A percentile compares a stretch with the other conserved stretches of the same genome.
Conservation (phyloP, 306 rosid species). For the Prunus davidiana region DNA sequence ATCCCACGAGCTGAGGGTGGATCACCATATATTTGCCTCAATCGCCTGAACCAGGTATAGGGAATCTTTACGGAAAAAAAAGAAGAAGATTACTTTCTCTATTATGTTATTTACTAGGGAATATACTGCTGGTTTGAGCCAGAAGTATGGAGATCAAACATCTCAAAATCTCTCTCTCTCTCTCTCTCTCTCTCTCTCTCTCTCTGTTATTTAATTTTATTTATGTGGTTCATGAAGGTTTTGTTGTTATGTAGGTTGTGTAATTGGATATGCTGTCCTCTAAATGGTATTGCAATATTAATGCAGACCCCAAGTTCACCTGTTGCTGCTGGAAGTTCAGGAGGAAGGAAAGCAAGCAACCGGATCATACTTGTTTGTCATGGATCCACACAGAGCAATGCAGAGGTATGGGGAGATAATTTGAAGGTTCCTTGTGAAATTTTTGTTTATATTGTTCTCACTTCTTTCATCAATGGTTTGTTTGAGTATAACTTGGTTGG, state of each 20-base stretch:
- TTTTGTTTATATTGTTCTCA: not conserved
- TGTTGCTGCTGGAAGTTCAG: slow-evolving; percentile 65
- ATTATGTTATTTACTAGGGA: not conserved
- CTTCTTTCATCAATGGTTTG: not conserved
- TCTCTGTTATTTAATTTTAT: not conserved
- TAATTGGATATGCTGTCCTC: slow-evolving; percentile 18
- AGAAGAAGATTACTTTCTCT: not conserved
- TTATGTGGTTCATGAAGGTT: not conserved
- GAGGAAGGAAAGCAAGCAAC: slow-evolving; percentile 64
- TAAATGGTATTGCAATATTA: slow-evolving; percentile 33
- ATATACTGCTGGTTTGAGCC: not conserved
- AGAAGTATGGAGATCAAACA: not conserved
- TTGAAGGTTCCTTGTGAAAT: not conserved
- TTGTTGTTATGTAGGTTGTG: slow-evolving; percentile 15
- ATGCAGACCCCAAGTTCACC: slow-evolving; percentile 98
- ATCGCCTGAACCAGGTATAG: slow-evolving; percentile 86
- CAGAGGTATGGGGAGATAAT: slow-evolving; percentile 43
- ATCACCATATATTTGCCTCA: slow-evolving; percentile 70
- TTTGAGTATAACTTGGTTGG: not conserved
- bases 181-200: not conserved
- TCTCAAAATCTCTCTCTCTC: not conserved
- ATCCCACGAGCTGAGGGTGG: slow-evolving; percentile 67
- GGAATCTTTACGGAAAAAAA: not conserved
- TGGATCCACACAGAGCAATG: slow-evolving; percentile 59
- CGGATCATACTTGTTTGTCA: slow-evolving; percentile 72